Evolutionary conservation across 1,139 yeast species (phyloP).

Genomic region (Hanseniaspora gamundiae): DNA sequence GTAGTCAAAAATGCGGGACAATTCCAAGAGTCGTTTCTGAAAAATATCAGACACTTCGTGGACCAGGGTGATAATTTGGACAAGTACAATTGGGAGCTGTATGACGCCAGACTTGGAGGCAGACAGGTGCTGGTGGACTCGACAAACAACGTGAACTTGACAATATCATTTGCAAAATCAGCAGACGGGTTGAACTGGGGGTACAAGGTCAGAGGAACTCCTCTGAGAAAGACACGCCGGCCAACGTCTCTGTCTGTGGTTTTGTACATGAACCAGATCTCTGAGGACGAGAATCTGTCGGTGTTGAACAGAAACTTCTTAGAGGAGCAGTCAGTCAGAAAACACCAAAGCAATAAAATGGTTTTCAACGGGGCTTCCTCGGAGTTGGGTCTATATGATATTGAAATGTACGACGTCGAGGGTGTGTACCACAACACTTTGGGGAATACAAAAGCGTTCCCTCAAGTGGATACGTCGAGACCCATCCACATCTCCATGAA

Average conservation of each 20-base stretch:
- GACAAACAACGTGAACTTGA: slow-evolving; percentile 48
- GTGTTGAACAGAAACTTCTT: slow-evolving; percentile 27
- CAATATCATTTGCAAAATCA: slow-evolving; percentile 66
- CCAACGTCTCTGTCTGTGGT: slow-evolving; percentile 50
- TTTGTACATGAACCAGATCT: slow-evolving; percentile 42
- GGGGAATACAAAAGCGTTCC: slow-evolving; percentile 17
- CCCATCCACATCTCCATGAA: slow-evolving; percentile 57
- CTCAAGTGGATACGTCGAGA: slow-evolving; percentile 38
- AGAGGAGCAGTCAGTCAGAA: slow-evolving; percentile 21
- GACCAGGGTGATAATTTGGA: slow-evolving; percentile 63
- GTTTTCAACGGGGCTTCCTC: slow-evolving; percentile 42
- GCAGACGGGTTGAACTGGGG: slow-evolving; percentile 67
- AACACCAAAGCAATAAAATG: slow-evolving; percentile 23
- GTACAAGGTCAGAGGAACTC: slow-evolving; percentile 49
- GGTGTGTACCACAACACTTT: slow-evolving; percentile 30
- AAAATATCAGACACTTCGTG: slow-evolving; percentile 60
- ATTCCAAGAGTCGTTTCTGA: slow-evolving; percentile 1
- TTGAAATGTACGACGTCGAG: slow-evolving; percentile 40
- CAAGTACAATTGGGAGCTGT: slow-evolving; percentile 75
- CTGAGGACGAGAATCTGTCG: slow-evolving; percentile 35
- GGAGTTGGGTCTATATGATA: slow-evolving; percentile 43
- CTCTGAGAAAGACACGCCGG: slow-evolving; percentile 38
- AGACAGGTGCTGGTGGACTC: slow-evolving; percentile 60
- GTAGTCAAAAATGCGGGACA: background rate
- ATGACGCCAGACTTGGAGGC: slow-evolving; percentile 86